Evolutionary conservation across 345 rosid species (phyloP).

Genomic region (Turnera subulata): DNA sequence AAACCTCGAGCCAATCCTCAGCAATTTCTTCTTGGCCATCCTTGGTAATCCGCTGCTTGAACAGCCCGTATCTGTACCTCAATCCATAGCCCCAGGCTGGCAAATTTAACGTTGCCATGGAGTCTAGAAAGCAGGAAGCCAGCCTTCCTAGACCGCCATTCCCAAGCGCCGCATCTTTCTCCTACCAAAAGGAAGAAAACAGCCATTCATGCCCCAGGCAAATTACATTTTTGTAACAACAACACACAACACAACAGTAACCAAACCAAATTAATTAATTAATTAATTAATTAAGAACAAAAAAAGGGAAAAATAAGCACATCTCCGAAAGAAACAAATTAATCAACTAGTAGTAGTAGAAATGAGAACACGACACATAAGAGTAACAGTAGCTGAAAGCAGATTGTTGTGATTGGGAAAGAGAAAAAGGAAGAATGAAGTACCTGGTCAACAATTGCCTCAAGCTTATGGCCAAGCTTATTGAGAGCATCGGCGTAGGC

Average conservation of each 20-base stretch:
- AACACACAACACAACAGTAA: too few species aligned
- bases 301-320: background rate
- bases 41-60: conserved; percentile 77
- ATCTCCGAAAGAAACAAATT: too few species aligned
- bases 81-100: conserved; percentile 99
- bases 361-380: too few species aligned
- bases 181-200: conserved; percentile 56
- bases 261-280: too few species aligned
- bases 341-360: too few species aligned
- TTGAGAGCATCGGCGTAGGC: conserved; percentile 81
- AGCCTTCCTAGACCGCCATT: conserved; percentile 98
- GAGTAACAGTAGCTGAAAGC: too few species aligned
- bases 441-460: conserved; percentile 89
- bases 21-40: conserved; percentile 93
- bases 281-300: background rate
- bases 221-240: too few species aligned
- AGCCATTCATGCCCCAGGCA: too few species aligned
- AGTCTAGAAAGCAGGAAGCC: conserved; percentile 93
- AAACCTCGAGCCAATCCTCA: conserved; percentile 99
- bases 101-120: conserved; percentile 92
- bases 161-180: conserved; percentile 97
- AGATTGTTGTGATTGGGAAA: too few species aligned
- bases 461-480: conserved; percentile 73
- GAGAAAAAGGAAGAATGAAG: too few species aligned
- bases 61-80: conserved; percentile 89